phyloP scores from a whole-genome alignment of 148 eudicot genomes.

The Selenicereus undatus region DNA sequence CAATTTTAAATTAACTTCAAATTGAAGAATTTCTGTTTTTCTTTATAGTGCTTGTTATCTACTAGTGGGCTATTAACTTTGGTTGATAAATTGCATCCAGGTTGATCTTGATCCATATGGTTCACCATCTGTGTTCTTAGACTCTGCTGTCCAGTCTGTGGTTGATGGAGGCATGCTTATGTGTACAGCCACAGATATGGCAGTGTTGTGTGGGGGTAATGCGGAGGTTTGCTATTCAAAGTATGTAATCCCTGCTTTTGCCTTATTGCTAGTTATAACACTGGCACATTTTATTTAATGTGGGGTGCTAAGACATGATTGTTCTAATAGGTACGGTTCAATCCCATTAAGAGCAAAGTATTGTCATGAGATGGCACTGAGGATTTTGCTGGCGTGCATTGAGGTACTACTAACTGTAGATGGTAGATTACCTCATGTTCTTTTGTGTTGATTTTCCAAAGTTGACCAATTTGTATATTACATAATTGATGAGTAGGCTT shows the following conservation, averaged over 20 bases:
- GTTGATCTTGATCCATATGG: slow-evolving; percentile 99
- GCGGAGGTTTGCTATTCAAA: slow-evolving; percentile 99
- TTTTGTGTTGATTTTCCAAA: background rate
- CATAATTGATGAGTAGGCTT: background rate
- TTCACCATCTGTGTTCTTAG: slow-evolving; percentile 92
- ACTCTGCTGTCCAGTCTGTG: slow-evolving; percentile 92
- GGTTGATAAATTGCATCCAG: slow-evolving; percentile 34
- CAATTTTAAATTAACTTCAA: background rate
- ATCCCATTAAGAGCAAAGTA: slow-evolving; percentile 81
- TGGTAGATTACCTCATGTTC: background rate
- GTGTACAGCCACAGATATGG: slow-evolving; percentile 99
- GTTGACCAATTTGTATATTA: background rate
- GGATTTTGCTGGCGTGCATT: slow-evolving; percentile 87
- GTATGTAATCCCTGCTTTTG: slow-evolving; percentile 40
- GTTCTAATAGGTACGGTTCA: slow-evolving; percentile 73
- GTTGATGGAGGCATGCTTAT: slow-evolving; percentile 90
- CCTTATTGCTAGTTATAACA: background rate
- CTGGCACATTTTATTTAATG: slow-evolving; percentile 3
- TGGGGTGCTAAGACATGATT: slow-evolving; percentile 24
- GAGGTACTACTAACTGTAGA: slow-evolving; percentile 47
- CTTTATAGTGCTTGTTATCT: background rate
- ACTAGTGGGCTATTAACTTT: background rate
- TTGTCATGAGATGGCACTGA: slow-evolving; percentile 96
- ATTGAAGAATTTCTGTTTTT: background rate
- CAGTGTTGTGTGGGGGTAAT: slow-evolving; percentile 91